These are phyloP conservation scores for Erysimum cheiri DNA, from an alignment of 441 rosid species.

Conservation along the genomic window DNA sequence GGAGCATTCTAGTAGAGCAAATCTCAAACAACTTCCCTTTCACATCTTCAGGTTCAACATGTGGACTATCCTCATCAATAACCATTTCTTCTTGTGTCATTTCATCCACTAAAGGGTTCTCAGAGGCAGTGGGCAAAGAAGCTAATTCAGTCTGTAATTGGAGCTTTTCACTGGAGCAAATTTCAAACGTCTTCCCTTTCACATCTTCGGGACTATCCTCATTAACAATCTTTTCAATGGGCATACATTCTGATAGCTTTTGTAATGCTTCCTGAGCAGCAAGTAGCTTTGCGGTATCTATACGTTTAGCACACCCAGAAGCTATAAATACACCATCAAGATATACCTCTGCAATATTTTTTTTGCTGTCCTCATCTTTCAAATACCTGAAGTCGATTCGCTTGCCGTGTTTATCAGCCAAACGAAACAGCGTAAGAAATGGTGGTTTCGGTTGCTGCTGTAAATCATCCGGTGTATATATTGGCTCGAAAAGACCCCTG, in stretches of 20 bases:
- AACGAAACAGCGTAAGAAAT: not conserved
- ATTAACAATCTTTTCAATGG: conserved; percentile 16
- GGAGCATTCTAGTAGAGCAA: not conserved
- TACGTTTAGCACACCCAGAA: conserved; percentile 48
- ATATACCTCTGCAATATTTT: conserved; percentile 16
- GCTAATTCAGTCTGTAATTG: not conserved
- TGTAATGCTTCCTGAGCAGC: conserved; percentile 54
- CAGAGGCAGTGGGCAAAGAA: not conserved
- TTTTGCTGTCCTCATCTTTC: not conserved
- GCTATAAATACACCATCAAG: conserved; percentile 56
- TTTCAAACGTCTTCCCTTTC: not conserved
- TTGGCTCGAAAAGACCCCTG: conserved; percentile 64
- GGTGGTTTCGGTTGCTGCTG: conserved; percentile 47
- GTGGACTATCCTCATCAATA: conserved; percentile 38
- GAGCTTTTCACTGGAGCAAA: not conserved
- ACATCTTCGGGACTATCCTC: not conserved
- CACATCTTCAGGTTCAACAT: conserved; percentile 52
- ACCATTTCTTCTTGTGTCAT: not conserved
- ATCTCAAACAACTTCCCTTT: not conserved
- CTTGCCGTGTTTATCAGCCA: not conserved
- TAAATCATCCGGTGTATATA: conserved; percentile 56
- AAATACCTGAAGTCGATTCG: not conserved
- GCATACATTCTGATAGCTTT: conserved; percentile 42
- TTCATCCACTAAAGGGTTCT: not conserved
- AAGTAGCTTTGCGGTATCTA: conserved; percentile 54